Conservation (phyloP, 2,329 filamentous ascomycete species). For the Nothomitra cinnamomea region DNA sequence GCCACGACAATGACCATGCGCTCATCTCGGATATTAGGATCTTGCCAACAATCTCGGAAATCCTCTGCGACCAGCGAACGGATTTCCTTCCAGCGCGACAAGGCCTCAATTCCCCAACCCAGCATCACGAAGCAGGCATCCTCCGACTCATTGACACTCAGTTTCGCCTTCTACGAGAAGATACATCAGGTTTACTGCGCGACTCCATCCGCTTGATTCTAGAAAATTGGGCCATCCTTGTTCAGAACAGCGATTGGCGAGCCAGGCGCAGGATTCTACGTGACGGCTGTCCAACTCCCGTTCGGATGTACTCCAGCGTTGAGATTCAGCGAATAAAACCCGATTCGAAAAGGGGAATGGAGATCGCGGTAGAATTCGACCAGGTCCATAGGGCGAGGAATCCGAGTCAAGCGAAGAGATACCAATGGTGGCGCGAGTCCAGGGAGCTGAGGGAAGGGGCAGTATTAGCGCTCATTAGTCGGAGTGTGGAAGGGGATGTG, state of each 20-base stretch:
- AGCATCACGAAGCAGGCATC: too few species aligned
- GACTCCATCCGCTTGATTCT: constrained; percentile 15
- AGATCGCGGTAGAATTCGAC: constrained; percentile 11
- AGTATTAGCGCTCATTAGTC: constrained; percentile 6
- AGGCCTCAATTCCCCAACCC: too few species aligned
- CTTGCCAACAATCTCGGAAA: too few species aligned
- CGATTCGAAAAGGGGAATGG: constrained; percentile 9
- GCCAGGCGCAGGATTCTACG: constrained; percentile 8
- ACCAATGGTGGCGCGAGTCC: constrained; percentile 10
- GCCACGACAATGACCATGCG: too few species aligned
- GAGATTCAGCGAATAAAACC: constrained; percentile 11
- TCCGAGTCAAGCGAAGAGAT: constrained; percentile 5
- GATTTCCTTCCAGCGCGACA: too few species aligned
- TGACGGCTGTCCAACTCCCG: constrained; percentile 8
- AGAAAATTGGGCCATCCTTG: constrained; percentile 11
- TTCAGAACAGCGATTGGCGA: constrained; percentile 8
- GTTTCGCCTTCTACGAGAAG: too few species aligned
- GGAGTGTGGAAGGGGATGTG: constrained; percentile 8
- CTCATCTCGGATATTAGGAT: too few species aligned
- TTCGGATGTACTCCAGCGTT: constrained; percentile 10
- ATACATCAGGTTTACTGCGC: constrained; percentile 16
- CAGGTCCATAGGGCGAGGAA: constrained; percentile 7
- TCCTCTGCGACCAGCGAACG: too few species aligned
- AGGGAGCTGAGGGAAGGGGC: constrained; percentile 8
- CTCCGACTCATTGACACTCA: too few species aligned